These are phyloP conservation scores for Spiromastix sp. DNA, from an alignment of 2,329 filamentous ascomycete species.

Conservation along the genomic window DNA sequence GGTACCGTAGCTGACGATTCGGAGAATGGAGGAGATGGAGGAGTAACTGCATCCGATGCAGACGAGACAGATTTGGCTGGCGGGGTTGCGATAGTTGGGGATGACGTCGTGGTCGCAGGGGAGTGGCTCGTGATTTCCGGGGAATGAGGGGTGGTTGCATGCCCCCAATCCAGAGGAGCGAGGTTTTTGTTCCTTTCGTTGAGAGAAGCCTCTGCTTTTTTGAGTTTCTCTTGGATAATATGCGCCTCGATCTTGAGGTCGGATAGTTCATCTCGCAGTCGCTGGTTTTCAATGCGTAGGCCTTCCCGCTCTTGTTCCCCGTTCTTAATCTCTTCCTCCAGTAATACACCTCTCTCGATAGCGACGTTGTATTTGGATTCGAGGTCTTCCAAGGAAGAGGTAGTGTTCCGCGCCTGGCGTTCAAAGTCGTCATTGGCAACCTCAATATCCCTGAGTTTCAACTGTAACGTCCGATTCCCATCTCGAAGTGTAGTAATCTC, in stretches of 20 bases:
- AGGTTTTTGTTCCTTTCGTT: slow-evolving; percentile 41
- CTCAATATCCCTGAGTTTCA: slow-evolving; percentile 86
- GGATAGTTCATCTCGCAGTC: slow-evolving; percentile 78
- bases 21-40: slow-evolving; percentile 88
- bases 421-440: slow-evolving; percentile 98
- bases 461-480: slow-evolving; percentile 65
- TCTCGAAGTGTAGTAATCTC: slow-evolving; percentile 90
- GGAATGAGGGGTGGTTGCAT: slow-evolving; percentile 47
- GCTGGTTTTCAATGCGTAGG: slow-evolving; percentile 81
- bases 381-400: slow-evolving; percentile 89
- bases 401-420: slow-evolving; percentile 88
- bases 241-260: slow-evolving; percentile 93
- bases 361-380: slow-evolving; percentile 95
- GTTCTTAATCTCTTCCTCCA: slow-evolving; percentile 87
- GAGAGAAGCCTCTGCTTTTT: slow-evolving; percentile 50
- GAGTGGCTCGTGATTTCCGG: slow-evolving; percentile 51
- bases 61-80: slow-evolving; percentile 59
- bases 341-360: slow-evolving; percentile 82
- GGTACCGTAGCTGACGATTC: slow-evolving; percentile 60
- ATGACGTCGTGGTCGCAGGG: slow-evolving; percentile 76
- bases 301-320: slow-evolving; percentile 86
- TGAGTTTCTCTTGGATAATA: slow-evolving; percentile 87
- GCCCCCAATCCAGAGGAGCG: slow-evolving; percentile 38
- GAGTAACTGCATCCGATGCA: slow-evolving; percentile 61
- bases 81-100: slow-evolving; percentile 80